Evolutionary conservation across 768 basidiomycete species (phyloP).

Genomic region (Obba rivulosa): DNA sequence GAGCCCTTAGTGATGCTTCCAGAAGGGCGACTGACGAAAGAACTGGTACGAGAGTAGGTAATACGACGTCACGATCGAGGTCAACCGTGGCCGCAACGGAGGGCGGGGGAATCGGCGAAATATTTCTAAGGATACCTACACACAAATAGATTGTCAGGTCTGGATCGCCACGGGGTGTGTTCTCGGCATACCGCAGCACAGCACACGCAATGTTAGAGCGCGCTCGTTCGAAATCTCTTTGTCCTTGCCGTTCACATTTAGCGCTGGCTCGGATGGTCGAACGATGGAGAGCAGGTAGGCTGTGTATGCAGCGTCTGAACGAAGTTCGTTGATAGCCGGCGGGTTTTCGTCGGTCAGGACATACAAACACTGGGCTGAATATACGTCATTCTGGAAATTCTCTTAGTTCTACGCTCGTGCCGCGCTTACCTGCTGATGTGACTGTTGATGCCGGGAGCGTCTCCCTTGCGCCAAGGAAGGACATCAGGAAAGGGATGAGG

Average conservation of each 20-base stretch:
- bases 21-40: conserved; percentile 54
- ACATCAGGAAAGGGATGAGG: conserved; percentile 80
- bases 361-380: conserved; percentile 83
- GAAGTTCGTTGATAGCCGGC: conserved; percentile 63
- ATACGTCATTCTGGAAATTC: neutral
- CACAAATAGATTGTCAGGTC: neutral
- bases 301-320: conserved; percentile 53
- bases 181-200: conserved; percentile 57
- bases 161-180: neutral
- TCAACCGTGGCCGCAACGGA: conserved; percentile 57
- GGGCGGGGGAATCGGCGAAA: conserved; percentile 71
- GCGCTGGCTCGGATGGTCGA: conserved; percentile 27
- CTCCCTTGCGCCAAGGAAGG: conserved; percentile 73
- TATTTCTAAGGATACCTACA: conserved; percentile 70
- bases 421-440: conserved; percentile 66
- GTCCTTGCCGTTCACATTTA: conserved; percentile 31
- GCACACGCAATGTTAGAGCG: conserved; percentile 49
- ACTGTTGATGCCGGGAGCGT: conserved; percentile 68
- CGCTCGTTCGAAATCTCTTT: conserved; percentile 45
- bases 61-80: conserved; percentile 63
- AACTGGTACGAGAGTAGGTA: conserved; percentile 66
- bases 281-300: conserved; percentile 63
- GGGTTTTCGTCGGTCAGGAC: conserved; percentile 89
- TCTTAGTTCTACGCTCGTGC: neutral
- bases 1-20: conserved; percentile 43